Evolutionary conservation across 148 eudicot species (phyloP), one percentile per base, ranked within the genome.

Genomic region (Hydrangea macrophylla): DNA sequence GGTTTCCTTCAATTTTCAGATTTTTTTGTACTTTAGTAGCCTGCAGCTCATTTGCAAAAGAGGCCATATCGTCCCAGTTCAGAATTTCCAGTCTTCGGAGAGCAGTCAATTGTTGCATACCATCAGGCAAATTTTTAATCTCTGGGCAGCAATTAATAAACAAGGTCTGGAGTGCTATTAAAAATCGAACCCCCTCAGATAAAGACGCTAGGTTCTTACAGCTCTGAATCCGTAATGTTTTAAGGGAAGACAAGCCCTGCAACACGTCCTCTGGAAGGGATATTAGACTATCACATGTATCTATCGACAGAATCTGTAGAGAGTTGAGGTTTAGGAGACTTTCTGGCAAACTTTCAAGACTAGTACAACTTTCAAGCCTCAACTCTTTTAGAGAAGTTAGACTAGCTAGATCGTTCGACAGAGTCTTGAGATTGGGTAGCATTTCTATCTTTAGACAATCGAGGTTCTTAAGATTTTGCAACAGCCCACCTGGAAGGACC

Each of bases 391-490:
- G 63, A 59, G 63, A 6, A 59, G 63, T 10, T 36, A 60, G 6
- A 35, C 45, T 5, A 33, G 11, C 42, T 27, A 60, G 26, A 15
- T 60, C 26, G 22, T 35, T 10, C 22, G 39, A 15, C 45, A 60
- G 44, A 32, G 64, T 60, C 45, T 60, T 11, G 64, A 60, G 24
- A 35, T 60, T n/a, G n/a, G n/a, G 5, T 22, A 59, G 20, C 0
- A 0, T 0, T 9, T 0, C 0, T 20, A 59, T 5, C 12, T 0
- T 0, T 7, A 58, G 40, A 7, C 23, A 58, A 5, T 58, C 25
- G 23, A 58, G 20, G 62, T 15, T 39, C 40, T 58, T 8, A 20
- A 7, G 39, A 20, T 18, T 59, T 31, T 59, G 62, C 7, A 59
- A 32, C 24, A 59, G 20, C 32, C 39, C 39, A n/a, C n/a, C n/a